Evolutionary conservation across 805 yeast genomes (phyloP), one percentile per base, ranked within the genome.

Genomic region (Priceomyces fermenticarens): DNA sequence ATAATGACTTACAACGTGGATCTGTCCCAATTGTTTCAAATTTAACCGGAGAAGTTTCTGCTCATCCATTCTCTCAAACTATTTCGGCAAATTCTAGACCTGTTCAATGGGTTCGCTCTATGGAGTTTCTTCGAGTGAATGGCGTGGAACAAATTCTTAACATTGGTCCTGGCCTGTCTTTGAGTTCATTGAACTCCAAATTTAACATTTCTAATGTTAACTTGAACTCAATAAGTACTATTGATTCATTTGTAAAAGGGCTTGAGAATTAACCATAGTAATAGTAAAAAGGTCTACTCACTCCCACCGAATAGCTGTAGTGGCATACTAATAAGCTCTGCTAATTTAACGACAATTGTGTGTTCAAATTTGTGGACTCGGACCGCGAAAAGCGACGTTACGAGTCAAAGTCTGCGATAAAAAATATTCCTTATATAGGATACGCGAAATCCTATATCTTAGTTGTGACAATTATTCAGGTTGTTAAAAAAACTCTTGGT

Each of bases 31-130:
- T 74, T 4, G 49, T 73, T 1, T 54, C 70, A 12, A 74, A 74
- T 36, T 35, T 69, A 2, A 53, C 58, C 3, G 77, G 69, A 0
- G 33, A 43, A 17, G 35, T 60, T 2, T 44, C 58, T 1, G 28
- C 29, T 3, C 57, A 51, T 13, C 49, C 65, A 2, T 38, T 67
- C 5, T 50, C 44, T 10, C 59, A 64, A 14, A 65, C 73, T 10
- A 58, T 73, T n/a, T 42, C 47, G 4, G 67, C 62, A n/a, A 71
- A 67, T 46, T 63, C 70, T 12, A 49, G 50, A n/a, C 75, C 78
- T 0, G 80, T 75, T 4, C 60, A 59, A 40, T 75, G 77, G 68
- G 57, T 58, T 27, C 44, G 56, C 30, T 60, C 73, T 1, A 54
- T 72, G 42, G 55, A 63, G 30, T 43, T 15, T 27, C 38, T 55